phyloP scores from a whole-genome alignment of 345 rosid genomes.

The Corchorus olitorius region DNA sequence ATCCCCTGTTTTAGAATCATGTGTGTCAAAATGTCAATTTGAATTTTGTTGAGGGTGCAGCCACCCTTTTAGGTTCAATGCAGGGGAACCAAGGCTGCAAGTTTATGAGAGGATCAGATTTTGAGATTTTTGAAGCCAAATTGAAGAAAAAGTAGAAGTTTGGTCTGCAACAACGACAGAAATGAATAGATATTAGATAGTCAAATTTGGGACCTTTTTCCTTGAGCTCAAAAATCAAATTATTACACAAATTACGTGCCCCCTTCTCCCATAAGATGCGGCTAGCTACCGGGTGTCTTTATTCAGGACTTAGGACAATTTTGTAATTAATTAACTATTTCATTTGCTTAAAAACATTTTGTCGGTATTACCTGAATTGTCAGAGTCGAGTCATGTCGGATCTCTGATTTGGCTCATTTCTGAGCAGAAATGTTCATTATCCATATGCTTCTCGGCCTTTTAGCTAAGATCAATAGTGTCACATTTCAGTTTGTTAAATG shows the following conservation, averaged over 20 bases:
- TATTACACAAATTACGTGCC: conserved; percentile 8
- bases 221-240: neutral
- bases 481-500: too few relatives aligned
- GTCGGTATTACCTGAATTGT: too few relatives aligned
- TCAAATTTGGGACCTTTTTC: neutral
- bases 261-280: neutral
- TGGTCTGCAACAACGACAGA: conserved; percentile 12
- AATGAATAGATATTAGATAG: neutral
- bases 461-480: too few relatives aligned
- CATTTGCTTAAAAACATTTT: too few relatives aligned
- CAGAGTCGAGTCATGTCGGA: too few relatives aligned
- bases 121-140: neutral
- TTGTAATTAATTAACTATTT: too few relatives aligned
- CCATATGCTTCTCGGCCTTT: neutral
- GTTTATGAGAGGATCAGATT: neutral
- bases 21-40: conserved; percentile 14
- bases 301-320: too few relatives aligned
- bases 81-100: neutral
- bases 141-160: neutral
- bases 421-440: neutral
- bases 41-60: conserved; percentile 5
- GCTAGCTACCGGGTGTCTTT: neutral
- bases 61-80: conserved; percentile 14
- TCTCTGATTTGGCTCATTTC: too few relatives aligned
- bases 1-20: neutral